Conservation (phyloP, 192 early-diverging fungal species). For the Allomyces macrogynus region DNA sequence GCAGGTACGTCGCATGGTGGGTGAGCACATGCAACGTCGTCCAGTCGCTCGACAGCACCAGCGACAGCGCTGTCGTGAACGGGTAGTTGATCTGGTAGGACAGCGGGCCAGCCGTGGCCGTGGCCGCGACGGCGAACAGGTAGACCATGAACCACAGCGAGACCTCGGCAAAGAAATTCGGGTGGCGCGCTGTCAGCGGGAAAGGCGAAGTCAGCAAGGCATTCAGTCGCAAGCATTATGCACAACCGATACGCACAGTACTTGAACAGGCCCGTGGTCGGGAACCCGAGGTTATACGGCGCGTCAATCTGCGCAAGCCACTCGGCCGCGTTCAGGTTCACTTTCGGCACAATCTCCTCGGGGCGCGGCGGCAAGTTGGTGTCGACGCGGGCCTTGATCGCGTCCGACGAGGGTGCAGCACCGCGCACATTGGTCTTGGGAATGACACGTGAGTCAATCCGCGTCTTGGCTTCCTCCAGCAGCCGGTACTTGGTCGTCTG, state of each 20-base stretch:
- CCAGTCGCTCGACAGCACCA: constrained; percentile 46
- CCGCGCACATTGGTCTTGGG: no score
- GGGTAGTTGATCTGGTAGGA: constrained; percentile 17
- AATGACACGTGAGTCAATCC: neutral
- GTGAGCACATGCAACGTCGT: constrained; percentile 12
- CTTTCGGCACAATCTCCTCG: constrained; percentile 1
- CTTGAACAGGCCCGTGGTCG: constrained; percentile 46
- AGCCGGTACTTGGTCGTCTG: constrained; percentile 30
- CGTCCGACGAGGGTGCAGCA: no score
- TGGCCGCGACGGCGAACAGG: constrained; percentile 30
- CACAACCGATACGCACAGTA: constrained; percentile 11
- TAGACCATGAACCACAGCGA: constrained; percentile 40
- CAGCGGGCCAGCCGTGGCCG: constrained; percentile 1
- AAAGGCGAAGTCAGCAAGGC: no score
- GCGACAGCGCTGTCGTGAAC: constrained; percentile 21
- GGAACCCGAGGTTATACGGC: constrained; percentile 40
- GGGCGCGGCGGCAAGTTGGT: constrained; percentile 2
- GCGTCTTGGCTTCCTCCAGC: constrained; percentile 5
- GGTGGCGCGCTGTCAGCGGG: constrained; percentile 31
- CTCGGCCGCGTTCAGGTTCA: constrained; percentile 7
- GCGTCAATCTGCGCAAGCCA: constrained; percentile 7
- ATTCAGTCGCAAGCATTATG: no score
- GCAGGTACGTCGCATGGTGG: neutral
- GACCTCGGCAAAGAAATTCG: constrained; percentile 69
- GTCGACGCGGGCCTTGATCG: no score